Evolutionary conservation across 495 filamentous ascomycete genomes (phyloP).

Genomic region (Penicillium herquei): DNA sequence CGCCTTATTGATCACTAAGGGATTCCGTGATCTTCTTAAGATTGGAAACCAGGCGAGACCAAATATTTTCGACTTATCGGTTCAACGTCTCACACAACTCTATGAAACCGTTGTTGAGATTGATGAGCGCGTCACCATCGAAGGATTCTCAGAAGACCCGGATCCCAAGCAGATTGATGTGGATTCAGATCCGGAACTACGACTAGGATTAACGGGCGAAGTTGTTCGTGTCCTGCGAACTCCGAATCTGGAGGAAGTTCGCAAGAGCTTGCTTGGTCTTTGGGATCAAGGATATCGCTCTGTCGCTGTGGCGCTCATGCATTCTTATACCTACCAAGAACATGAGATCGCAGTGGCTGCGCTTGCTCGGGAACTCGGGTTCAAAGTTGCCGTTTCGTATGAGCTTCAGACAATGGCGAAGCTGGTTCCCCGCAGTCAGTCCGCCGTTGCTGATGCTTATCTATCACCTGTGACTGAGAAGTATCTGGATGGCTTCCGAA

Average conservation of each 20-base stretch:
- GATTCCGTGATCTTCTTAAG: conserved; percentile 16
- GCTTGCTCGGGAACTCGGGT: conserved; percentile 72
- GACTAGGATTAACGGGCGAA: neutral
- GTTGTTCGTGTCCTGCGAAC: neutral
- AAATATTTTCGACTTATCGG: conserved; percentile 17
- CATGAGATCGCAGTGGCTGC: conserved; percentile 69
- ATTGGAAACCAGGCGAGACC: conserved; percentile 23
- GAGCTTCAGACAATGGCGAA: conserved; percentile 54
- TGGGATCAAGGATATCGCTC: conserved; percentile 64
- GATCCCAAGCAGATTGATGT: neutral
- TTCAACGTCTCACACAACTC: conserved; percentile 6
- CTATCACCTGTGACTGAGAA: conserved; percentile 14
- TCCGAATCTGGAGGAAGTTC: conserved; percentile 20
- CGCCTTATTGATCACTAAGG: conserved; percentile 17
- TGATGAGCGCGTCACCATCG: conserved; percentile 18
- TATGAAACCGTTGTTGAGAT: conserved; percentile 17
- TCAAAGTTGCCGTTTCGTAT: conserved; percentile 63
- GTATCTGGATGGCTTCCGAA: conserved; percentile 27
- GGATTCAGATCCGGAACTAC: conserved; percentile 7
- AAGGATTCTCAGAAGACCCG: conserved; percentile 1
- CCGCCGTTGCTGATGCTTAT: conserved; percentile 13
- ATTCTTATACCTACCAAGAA: conserved; percentile 76
- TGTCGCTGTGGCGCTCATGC: conserved; percentile 78
- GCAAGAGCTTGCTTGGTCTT: conserved; percentile 54
- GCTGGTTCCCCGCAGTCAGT: conserved; percentile 46